Evolutionary conservation across 163 green algal species (phyloP), one percentile per base, ranked within the genome.

Genomic region (Scenedesmus sp.): DNA sequence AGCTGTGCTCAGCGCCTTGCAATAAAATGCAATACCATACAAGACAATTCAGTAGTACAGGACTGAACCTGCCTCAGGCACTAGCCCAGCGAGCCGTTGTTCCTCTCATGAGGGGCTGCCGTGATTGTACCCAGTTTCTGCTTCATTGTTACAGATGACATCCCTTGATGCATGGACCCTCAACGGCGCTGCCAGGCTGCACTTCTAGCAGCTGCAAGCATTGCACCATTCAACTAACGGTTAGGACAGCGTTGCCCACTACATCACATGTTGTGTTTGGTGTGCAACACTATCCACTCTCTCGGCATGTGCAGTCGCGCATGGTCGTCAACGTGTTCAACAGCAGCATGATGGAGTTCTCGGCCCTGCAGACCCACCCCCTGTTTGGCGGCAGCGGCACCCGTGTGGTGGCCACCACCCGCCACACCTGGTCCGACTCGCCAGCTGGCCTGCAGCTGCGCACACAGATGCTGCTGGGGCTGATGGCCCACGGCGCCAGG

Each of bases 251-350:
- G 30, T 35, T 42, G 3, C 1, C 22, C 33, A 10, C n/a, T 16
- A 43, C n/a, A 2, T 37, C 26, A 40, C 10, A 44, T 22, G 70
- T 24, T 81, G 70, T 33, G 9, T 20, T 42, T 46, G 33, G 33
- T 43, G 35, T 15, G 33, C 4, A 18, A 51, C 73, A 30, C 1
- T 81, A 1, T 51, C 33, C 12, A 18, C 35, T 4, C 20, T 53
- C 51, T 35, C n/a, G 42, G 68, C 18, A 42, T 42, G 5, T 13
- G 26, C 59, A 84, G n/a, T 42, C 22, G 44, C 18, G 15, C 3
- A 85, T 85, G 80, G 35, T n/a, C 6, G 80, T 85, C 26, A 85
- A 44, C 42, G 44, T 35, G 43, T 85, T 85, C 80, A 85, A 85
- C 80, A 70, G 26, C 80, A 85, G 80, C 44, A 53, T 53, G 24